Evolutionary conservation across 257 asterid species (phyloP).

Genomic region (Salvia hispanica): DNA sequence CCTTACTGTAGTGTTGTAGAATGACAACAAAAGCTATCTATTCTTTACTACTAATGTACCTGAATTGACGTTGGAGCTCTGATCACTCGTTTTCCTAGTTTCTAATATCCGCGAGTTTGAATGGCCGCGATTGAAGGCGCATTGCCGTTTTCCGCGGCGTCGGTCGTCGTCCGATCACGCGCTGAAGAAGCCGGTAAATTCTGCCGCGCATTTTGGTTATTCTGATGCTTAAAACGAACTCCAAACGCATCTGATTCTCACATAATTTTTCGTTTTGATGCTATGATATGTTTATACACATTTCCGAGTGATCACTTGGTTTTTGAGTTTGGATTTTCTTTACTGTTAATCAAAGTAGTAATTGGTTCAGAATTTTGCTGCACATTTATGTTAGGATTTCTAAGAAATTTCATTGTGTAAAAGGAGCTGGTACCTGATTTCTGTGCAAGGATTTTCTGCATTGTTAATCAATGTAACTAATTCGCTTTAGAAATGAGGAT

Average conservation of each 20-base stretch:
- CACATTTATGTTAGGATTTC: too few relatives aligned
- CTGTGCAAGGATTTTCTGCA: not conserved
- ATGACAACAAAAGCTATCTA: slow-evolving; percentile 28
- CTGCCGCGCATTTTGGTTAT: not conserved
- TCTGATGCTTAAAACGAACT: not conserved
- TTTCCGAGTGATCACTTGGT: not conserved
- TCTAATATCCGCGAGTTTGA: slow-evolving; percentile 11
- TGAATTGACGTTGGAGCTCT: slow-evolving; percentile 29
- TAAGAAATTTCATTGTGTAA: too few relatives aligned
- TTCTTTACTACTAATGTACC: slow-evolving; percentile 12
- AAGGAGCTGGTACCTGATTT: too few relatives aligned
- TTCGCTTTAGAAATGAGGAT: not conserved
- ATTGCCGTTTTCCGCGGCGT: slow-evolving; percentile 70
- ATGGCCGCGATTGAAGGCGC: slow-evolving; percentile 63
- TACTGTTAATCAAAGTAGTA: not conserved
- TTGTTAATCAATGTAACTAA: not conserved
- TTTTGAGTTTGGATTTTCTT: not conserved
- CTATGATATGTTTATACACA: not conserved
- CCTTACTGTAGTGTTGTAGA: slow-evolving; percentile 40
- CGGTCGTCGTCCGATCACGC: slow-evolving; percentile 76
- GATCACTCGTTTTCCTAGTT: not conserved
- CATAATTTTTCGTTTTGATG: too few relatives aligned
- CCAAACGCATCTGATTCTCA: too few relatives aligned
- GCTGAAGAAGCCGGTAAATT: slow-evolving; percentile 90
- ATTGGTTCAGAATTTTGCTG: too few relatives aligned